phyloP scores from a whole-genome alignment of 106 monocot genomes.

The Apostasia shenzhenica region DNA sequence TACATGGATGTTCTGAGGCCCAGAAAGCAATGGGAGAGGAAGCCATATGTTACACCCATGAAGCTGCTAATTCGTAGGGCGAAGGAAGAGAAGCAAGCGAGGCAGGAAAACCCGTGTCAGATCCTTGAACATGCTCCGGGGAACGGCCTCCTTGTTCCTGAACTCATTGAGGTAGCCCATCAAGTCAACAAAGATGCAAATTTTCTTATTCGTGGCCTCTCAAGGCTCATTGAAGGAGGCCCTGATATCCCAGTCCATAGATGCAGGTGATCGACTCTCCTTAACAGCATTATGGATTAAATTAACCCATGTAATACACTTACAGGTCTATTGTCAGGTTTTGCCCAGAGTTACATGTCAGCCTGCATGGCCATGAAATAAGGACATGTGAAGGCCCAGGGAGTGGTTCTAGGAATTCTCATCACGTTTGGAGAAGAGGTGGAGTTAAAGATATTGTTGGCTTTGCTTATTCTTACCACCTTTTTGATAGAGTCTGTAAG shows the following conservation, averaged over 20 bases:
- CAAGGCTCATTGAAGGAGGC: constrained; percentile 35
- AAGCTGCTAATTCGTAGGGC: constrained; percentile 49
- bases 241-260: constrained; percentile 28
- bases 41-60: constrained; percentile 63
- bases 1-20: constrained; percentile 59
- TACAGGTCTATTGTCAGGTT: constrained; percentile 25
- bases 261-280: constrained; percentile 36
- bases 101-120: constrained; percentile 49
- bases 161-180: constrained; percentile 51
- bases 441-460: constrained; percentile 42
- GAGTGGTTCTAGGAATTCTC: constrained; percentile 46
- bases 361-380: constrained; percentile 52
- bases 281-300: neutral
- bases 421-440: constrained; percentile 63
- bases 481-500: constrained; percentile 56
- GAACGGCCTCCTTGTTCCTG: constrained; percentile 66
- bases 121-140: constrained; percentile 54
- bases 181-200: constrained; percentile 37
- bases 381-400: constrained; percentile 54
- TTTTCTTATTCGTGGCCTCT: constrained; percentile 28
- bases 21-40: constrained; percentile 60
- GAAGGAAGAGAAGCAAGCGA: constrained; percentile 39
- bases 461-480: constrained; percentile 68
- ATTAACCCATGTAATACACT: neutral
- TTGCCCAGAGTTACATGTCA: constrained; percentile 63